Conservation (phyloP, 2,329 filamentous ascomycete genomes). For the Fusarium tricinctum region DNA sequence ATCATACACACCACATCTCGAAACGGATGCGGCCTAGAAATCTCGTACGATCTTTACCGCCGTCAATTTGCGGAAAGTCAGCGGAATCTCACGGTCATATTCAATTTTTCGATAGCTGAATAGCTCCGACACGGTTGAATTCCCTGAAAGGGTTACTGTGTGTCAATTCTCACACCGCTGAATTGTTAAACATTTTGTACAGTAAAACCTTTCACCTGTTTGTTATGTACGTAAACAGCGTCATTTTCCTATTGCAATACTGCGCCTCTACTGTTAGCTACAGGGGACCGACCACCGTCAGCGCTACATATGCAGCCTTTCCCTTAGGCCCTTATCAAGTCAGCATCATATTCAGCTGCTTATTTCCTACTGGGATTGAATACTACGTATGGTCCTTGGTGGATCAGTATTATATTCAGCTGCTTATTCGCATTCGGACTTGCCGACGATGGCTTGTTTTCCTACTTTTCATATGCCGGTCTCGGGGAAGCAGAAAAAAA, state of each 20-base stretch:
- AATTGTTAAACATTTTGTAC: not conserved
- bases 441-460: not conserved
- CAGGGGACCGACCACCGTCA: not conserved
- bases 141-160: not conserved
- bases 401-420: not conserved
- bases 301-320: no score
- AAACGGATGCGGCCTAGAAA: not conserved
- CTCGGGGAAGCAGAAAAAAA: not conserved
- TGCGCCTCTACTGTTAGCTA: slow-evolving; percentile 1
- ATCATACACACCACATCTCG: no score
- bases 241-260: not conserved
- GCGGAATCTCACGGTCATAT: not conserved
- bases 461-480: not conserved
- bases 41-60: not conserved
- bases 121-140: not conserved
- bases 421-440: not conserved
- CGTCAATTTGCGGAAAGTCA: not conserved
- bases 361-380: no score
- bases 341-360: not conserved
- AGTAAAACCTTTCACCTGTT: not conserved
- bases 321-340: not conserved
- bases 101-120: not conserved
- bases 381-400: no score
- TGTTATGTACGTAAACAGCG: not conserved
- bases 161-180: not conserved